Evolutionary conservation across 2,329 filamentous ascomycete species (phyloP).

Genomic region (Colletotrichum agaves): DNA sequence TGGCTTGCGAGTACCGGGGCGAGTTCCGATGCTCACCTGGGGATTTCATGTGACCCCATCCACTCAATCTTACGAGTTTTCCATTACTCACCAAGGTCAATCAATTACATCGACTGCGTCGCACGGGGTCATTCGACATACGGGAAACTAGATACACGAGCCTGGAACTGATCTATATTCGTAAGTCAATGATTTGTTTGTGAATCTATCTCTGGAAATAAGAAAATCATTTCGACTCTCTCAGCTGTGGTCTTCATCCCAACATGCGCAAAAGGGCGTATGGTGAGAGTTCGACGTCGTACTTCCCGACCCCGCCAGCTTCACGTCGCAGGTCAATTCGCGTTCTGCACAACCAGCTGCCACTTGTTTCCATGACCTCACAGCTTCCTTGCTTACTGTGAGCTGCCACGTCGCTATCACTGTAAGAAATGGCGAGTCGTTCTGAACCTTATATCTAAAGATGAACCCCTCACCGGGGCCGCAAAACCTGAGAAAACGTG

Average conservation of each 20-base stretch:
- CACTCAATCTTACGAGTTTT: too few species aligned
- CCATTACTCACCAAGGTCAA: background rate
- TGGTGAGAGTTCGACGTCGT: slow-evolving; percentile 3
- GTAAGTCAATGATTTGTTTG: background rate
- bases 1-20: too few species aligned
- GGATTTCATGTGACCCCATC: too few species aligned
- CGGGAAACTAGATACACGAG: background rate
- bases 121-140: background rate
- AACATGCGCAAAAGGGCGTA: background rate
- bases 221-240: background rate
- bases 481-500: background rate
- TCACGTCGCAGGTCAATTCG: background rate
- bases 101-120: background rate
- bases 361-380: background rate
- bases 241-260: background rate
- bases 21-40: too few species aligned
- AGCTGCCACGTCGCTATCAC: slow-evolving; percentile 9
- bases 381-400: background rate
- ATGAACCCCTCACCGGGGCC: background rate
- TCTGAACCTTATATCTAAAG: background rate
- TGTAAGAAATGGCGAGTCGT: background rate
- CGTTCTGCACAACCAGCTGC: background rate
- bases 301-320: background rate
- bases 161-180: rapidly evolving
- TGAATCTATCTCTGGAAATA: background rate